Evolutionary conservation across 371 early-diverging fungal genomes (phyloP).

Genomic region (Dentiscutata heterogama): DNA sequence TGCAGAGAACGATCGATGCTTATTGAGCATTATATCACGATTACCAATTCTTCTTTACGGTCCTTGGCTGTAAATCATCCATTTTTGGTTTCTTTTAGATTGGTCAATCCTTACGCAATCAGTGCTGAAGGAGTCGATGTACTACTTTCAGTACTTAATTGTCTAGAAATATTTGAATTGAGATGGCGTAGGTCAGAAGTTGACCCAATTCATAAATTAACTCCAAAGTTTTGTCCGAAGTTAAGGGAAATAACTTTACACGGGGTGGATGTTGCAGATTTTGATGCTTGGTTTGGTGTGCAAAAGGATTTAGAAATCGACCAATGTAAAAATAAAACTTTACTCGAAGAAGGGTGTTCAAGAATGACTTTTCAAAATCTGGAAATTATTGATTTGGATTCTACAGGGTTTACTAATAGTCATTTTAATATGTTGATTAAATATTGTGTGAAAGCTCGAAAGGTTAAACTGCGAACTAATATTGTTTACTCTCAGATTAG

Average conservation of each 20-base stretch:
- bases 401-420: background rate
- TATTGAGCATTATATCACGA: constrained; percentile 12
- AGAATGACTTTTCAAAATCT: background rate
- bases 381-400: constrained; percentile 10
- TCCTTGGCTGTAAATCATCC: constrained; percentile 21
- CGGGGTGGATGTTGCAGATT: constrained; percentile 13
- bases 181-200: constrained; percentile 4
- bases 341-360: no score
- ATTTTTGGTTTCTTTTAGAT: constrained; percentile 25
- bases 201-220: constrained; percentile 22
- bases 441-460: background rate
- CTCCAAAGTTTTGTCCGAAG: constrained; percentile 23
- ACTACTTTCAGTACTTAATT: background rate
- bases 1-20: background rate
- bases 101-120: constrained; percentile 25
- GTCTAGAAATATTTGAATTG: constrained; percentile 30
- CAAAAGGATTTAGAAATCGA: background rate
- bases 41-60: constrained; percentile 11
- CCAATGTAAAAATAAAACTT: background rate
- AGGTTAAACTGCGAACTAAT: background rate
- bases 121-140: constrained; percentile 29
- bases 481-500: background rate
- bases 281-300: background rate
- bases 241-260: constrained; percentile 15
- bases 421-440: background rate